Conservation (phyloP, 805 yeast genomes). For the Spathaspora girioi region DNA sequence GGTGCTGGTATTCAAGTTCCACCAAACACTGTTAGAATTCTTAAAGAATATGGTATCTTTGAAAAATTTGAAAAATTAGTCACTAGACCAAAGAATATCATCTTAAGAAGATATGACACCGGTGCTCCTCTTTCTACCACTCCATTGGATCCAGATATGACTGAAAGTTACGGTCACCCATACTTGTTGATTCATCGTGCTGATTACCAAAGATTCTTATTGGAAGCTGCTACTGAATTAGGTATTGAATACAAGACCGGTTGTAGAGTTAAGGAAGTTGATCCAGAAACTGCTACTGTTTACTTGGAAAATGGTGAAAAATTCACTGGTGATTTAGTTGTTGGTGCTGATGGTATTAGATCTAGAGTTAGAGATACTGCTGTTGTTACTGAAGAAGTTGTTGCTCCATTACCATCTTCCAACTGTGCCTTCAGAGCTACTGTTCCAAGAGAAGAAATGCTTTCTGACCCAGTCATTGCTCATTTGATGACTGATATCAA, state of each 20-base stretch:
- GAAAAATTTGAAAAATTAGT: constrained; percentile 11
- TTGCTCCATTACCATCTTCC: constrained; percentile 7
- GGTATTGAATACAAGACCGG: constrained; percentile 15
- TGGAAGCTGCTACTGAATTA: constrained; percentile 15
- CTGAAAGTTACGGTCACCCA: constrained; percentile 13
- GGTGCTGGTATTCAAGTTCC: constrained; percentile 32
- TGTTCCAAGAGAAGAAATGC: constrained; percentile 11
- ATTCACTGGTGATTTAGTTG: constrained; percentile 19
- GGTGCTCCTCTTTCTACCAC: constrained; percentile 18
- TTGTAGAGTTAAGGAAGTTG: constrained; percentile 14
- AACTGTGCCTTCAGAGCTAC: constrained; percentile 12
- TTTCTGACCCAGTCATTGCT: constrained; percentile 12
- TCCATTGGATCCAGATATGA: constrained; percentile 14
- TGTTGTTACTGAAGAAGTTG: constrained; percentile 10
- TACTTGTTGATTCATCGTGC: constrained; percentile 24
- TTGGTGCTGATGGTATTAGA: constrained; percentile 30
- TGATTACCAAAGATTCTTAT: constrained; percentile 20
- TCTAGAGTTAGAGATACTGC: constrained; percentile 14
- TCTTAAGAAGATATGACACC: constrained; percentile 14
- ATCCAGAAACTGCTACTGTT: constrained; percentile 18
- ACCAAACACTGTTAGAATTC: constrained; percentile 21
- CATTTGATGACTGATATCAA: constrained; percentile 13
- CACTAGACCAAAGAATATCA: constrained; percentile 13
- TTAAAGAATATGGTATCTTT: constrained; percentile 17
- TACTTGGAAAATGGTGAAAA: constrained; percentile 20